Evolutionary conservation across 768 basidiomycete species (phyloP).

Genomic region (Suillus occidentalis): DNA sequence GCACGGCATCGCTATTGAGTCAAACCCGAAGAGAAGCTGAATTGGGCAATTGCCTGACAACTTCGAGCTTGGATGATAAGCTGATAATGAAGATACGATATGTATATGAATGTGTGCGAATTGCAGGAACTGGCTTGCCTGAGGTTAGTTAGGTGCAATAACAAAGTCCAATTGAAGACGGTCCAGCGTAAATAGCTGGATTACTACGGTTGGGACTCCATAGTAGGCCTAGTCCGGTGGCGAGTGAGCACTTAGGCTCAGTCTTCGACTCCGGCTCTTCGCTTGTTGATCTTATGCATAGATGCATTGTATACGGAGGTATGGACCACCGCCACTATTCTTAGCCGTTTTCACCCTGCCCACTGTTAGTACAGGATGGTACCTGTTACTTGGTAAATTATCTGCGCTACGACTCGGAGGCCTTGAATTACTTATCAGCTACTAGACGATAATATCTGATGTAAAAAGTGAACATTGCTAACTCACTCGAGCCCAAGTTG

Average conservation of each 20-base stretch:
- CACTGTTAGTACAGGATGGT: too few relatives aligned
- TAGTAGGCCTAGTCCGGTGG: too few relatives aligned
- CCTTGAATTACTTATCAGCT: background rate
- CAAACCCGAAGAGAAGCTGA: background rate
- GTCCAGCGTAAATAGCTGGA: background rate
- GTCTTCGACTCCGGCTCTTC: background rate
- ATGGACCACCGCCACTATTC: background rate
- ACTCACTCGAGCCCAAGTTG: background rate
- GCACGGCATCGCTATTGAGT: too few relatives aligned
- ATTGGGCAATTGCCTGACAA: background rate
- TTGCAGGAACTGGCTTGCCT: conserved; percentile 28
- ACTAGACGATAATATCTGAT: background rate
- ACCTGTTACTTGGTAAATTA: background rate
- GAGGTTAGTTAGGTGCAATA: conserved; percentile 55
- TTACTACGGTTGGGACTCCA: background rate
- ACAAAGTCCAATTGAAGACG: conserved; percentile 49
- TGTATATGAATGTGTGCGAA: background rate
- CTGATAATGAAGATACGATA: background rate
- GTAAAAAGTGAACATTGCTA: background rate
- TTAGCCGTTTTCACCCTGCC: background rate
- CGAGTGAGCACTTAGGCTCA: too few relatives aligned
- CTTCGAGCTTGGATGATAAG: background rate
- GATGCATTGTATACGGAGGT: too few relatives aligned
- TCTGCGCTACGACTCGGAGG: too few relatives aligned
- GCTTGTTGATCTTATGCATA: too few relatives aligned